Base-by-base conservation (phyloP, 2,329 filamentous ascomycete genomes). In the Aspergillus udagawae region DNA sequence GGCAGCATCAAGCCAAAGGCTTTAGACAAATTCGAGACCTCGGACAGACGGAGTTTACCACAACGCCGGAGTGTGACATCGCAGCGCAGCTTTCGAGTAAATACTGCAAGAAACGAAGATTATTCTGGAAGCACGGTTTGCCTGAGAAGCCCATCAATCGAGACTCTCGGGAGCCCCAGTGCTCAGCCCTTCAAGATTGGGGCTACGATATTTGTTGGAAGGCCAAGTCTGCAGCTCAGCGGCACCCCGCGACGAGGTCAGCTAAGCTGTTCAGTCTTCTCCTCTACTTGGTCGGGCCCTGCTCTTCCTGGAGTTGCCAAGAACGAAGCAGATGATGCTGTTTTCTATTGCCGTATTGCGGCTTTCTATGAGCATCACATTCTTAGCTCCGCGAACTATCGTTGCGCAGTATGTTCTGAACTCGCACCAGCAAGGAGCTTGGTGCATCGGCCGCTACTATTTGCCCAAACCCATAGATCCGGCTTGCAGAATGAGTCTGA, bases 371-470 rank as follows among this genome's bases (percentile, higher is more conserved):
- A 67, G 52, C 25, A 54, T 17, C 50, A 52, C 29, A 62, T 67
- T 29, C 54, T 67, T n/a, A 32, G 56, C 27, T 42, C 58, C 1
- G 56, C 56, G 8, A 52, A 64, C 21, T 63, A 65, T 52, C 60
- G 62, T 7, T 67, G 65, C 27, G 61, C 58, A n/a, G 55, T 62
- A 32, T 67, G 65, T 41, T 56, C 59, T 3, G 54, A 55, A n/a
- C 38, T 49, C 17, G 56, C 58, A 3, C 35, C 53, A 1, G 64
- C 65, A 7, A 57, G 45, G 21, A 54, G 56, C 5, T 49, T 67
- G 35, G 54, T 67, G 23, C 65, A 67, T 41, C 49, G 58, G 2
- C 65, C 64, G 2, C 63, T 67, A 23, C 60, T 58, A 1, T 62
- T 62, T 44, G 52, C 51, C n/a, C 60, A 55, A 23, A 57, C 59